A percentile compares a stretch with the other conserved stretches of the same genome.
Conservation (phyloP, 2,329 filamentous ascomycete species). For the Colletotrichum theobromicola region DNA sequence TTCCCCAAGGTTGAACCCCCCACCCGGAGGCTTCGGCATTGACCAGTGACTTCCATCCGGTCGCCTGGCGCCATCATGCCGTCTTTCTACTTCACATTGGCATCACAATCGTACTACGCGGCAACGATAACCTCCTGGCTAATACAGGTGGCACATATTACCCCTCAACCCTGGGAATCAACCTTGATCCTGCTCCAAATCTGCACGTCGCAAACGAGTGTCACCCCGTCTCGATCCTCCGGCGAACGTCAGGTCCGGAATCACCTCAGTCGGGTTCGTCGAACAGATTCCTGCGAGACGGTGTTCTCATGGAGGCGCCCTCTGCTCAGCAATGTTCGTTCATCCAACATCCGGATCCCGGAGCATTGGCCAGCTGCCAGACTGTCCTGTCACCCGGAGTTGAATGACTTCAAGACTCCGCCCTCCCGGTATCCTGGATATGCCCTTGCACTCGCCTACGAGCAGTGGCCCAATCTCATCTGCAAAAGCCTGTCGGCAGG, state of each 20-base stretch:
- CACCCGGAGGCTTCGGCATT: slow-evolving; percentile 4
- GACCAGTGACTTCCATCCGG: neutral
- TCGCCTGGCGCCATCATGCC: slow-evolving; percentile 3
- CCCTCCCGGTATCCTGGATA: slow-evolving; percentile 1
- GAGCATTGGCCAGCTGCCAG: slow-evolving; percentile 9
- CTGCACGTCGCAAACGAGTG: slow-evolving; percentile 1
- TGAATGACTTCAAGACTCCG: neutral
- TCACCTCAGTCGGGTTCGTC: neutral
- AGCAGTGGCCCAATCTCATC: neutral
- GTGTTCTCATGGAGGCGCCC: neutral
- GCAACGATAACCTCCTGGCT: neutral
- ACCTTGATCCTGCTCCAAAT: neutral
- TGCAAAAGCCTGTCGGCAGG: neutral
- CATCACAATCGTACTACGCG: neutral
- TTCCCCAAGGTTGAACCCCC: neutral
- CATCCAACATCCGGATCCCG: neutral
- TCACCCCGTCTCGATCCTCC: neutral
- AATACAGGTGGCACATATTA: neutral
- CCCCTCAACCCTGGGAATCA: neutral
- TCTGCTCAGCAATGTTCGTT: neutral
- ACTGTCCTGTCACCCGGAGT: neutral
- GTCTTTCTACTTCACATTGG: neutral
- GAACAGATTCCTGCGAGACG: neutral
- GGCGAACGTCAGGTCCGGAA: neutral
- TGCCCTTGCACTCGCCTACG: neutral